Percentiles rank a stretch among this genome's conserved stretches.
These are phyloP conservation scores for Paraglomus brasilianum DNA, from an alignment of 192 early-diverging fungal genomes.

Conservation along the genomic window DNA sequence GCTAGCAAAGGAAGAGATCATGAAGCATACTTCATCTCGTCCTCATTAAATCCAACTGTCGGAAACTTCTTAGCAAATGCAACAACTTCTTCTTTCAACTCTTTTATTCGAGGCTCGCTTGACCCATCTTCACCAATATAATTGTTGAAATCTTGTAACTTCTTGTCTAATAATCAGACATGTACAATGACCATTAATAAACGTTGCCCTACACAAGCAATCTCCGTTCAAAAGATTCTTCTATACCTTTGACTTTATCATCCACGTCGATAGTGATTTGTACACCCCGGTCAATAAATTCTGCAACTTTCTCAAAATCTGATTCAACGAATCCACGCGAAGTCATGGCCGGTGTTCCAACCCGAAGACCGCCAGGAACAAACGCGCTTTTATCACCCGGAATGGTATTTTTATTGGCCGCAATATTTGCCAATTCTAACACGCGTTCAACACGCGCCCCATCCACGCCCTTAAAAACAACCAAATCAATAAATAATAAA, in stretches of 20 bases:
- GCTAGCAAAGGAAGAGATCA: too few relatives aligned
- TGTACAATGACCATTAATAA: not conserved
- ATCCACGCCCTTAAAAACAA: slow-evolving; percentile 67
- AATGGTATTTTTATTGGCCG: slow-evolving; percentile 99
- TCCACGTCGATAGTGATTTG: slow-evolving; percentile 73
- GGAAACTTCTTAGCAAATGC: slow-evolving; percentile 87
- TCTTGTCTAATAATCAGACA: slow-evolving; percentile 46
- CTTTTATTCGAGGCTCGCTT: slow-evolving; percentile 56
- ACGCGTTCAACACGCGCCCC: slow-evolving; percentile 96
- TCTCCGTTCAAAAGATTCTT: not conserved
- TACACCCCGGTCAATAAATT: slow-evolving; percentile 88
- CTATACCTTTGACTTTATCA: slow-evolving; percentile 57
- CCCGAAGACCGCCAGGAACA: slow-evolving; percentile 89
- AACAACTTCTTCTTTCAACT: slow-evolving; percentile 77
- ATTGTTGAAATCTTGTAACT: slow-evolving; percentile 90
- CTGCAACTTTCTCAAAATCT: slow-evolving; percentile 87
- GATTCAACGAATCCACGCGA: slow-evolving; percentile 80
- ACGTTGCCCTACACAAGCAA: not conserved
- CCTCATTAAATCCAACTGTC: slow-evolving; percentile 77
- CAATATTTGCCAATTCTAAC: slow-evolving; percentile 95
- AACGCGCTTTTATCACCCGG: slow-evolving; percentile 94
- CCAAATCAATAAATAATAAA: too few relatives aligned
- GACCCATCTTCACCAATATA: slow-evolving; percentile 69
- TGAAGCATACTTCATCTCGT: slow-evolving; percentile 57
- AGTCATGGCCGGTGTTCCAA: slow-evolving; percentile 98